These are phyloP conservation scores for Podospora fimiseda DNA, from an alignment of 495 filamentous ascomycete genomes.

Conservation along the genomic window DNA sequence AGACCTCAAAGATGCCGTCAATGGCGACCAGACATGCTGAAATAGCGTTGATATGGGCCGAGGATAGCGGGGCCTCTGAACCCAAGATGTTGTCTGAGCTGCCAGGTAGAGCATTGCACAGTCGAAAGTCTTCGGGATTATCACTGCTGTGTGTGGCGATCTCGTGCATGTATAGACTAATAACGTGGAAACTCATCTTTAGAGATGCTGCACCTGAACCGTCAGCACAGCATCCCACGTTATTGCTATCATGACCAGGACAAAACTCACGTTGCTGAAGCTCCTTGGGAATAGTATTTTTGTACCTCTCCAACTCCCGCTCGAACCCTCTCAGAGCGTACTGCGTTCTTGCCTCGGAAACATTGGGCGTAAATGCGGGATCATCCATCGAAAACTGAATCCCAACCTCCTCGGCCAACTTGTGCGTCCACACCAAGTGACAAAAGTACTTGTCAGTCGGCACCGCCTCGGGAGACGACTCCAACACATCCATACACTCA, in stretches of 20 bases:
- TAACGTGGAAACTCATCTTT: conserved; percentile 53
- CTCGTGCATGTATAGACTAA: conserved; percentile 82
- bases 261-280: conserved; percentile 37
- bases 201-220: conserved; percentile 42
- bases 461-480: conserved; percentile 62
- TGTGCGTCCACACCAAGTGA: conserved; percentile 70
- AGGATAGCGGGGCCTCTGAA: conserved; percentile 42
- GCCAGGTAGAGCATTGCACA: conserved; percentile 22
- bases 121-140: conserved; percentile 53
- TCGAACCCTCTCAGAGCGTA: conserved; percentile 72
- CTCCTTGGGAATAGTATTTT: conserved; percentile 45
- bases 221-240: neutral
- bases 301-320: conserved; percentile 66
- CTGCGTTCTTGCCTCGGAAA: conserved; percentile 67
- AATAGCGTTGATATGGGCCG: conserved; percentile 65
- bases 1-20: conserved; percentile 67
- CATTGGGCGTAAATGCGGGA: conserved; percentile 51
- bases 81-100: conserved; percentile 39
- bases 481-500: conserved; percentile 71
- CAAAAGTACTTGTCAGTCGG: conserved; percentile 66
- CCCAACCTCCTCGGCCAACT: conserved; percentile 75
- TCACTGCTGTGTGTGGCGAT: conserved; percentile 71
- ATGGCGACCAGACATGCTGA: conserved; percentile 64
- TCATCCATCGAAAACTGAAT: conserved; percentile 74
- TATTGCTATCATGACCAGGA: neutral